Conservation (phyloP, 208 protist species). For the Novymonas esmeraldas region DNA sequence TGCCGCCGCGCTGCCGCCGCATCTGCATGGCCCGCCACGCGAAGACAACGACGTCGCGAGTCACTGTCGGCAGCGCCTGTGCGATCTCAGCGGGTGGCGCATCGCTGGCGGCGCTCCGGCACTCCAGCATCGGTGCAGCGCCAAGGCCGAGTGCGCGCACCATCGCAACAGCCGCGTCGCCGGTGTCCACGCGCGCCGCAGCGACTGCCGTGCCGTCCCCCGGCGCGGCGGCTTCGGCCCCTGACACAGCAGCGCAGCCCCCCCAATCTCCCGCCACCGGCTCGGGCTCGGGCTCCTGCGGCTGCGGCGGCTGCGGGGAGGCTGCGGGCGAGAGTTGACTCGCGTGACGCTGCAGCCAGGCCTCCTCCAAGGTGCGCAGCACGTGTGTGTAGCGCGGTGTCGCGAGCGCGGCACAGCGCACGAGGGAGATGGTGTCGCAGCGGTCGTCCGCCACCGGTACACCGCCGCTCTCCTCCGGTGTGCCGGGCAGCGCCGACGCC, state of each 20-base stretch:
- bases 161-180: not conserved
- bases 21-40: conserved; percentile 20
- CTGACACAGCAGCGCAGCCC: no score
- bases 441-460: no score
- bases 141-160: conserved; percentile 5
- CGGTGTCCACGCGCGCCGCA: not conserved
- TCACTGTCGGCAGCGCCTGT: conserved; percentile 1
- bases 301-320: not conserved
- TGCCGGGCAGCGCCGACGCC: not conserved
- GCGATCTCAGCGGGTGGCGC: not conserved
- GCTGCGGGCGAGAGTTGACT: not conserved
- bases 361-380: not conserved
- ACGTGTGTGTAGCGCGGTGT: not conserved
- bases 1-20: not conserved
- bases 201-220: not conserved
- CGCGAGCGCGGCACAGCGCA: conserved; percentile 1
- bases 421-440: not conserved
- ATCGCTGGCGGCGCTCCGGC: not conserved
- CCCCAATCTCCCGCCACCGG: no score
- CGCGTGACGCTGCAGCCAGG: not conserved
- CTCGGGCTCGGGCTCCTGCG: no score
- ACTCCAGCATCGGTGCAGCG: not conserved
- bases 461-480: not conserved
- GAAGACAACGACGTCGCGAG: conserved; percentile 15
- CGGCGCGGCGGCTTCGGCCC: not conserved